phyloP scores from a whole-genome alignment of 345 rosid species.

The Linum trigynum region DNA sequence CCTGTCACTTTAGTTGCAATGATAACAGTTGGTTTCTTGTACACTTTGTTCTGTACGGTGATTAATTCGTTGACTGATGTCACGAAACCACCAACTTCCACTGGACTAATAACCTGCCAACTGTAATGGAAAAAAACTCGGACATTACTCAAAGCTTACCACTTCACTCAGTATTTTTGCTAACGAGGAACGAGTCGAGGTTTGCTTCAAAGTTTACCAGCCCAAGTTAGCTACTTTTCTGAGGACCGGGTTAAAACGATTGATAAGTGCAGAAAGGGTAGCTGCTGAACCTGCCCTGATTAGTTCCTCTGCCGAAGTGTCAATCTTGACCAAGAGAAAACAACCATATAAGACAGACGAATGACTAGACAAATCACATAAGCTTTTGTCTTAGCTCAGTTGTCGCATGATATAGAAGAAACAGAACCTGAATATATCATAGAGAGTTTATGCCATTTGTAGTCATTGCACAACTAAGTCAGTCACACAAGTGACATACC shows the following conservation, averaged over 20 bases:
- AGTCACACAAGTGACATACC: constrained; percentile 20
- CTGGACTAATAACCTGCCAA: constrained; percentile 42
- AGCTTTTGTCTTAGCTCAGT: no score
- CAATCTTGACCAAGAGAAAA: constrained; percentile 16
- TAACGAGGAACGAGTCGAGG: background rate
- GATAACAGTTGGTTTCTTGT: constrained; percentile 29
- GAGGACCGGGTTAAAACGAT: constrained; percentile 26
- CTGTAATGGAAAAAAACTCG: constrained; percentile 21
- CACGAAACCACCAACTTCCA: constrained; percentile 32
- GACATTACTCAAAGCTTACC: background rate
- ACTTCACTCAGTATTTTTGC: background rate
- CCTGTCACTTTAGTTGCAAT: constrained; percentile 30
- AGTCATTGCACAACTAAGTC: background rate
- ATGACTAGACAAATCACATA: background rate
- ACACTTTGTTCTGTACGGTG: constrained; percentile 30
- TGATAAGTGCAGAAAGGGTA: constrained; percentile 26
- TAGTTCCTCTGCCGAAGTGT: constrained; percentile 31
- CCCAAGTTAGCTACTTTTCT: constrained; percentile 34
- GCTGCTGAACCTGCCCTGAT: constrained; percentile 27
- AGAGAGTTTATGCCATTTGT: background rate
- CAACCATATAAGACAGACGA: background rate
- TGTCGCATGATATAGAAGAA: no score
- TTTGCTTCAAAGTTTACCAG: constrained; percentile 18
- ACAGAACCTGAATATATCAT: background rate
- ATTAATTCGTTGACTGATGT: constrained; percentile 22